Base-by-base conservation (phyloP, 2,329 filamentous ascomycete genomes). In the Macroventuria anomochaeta region DNA sequence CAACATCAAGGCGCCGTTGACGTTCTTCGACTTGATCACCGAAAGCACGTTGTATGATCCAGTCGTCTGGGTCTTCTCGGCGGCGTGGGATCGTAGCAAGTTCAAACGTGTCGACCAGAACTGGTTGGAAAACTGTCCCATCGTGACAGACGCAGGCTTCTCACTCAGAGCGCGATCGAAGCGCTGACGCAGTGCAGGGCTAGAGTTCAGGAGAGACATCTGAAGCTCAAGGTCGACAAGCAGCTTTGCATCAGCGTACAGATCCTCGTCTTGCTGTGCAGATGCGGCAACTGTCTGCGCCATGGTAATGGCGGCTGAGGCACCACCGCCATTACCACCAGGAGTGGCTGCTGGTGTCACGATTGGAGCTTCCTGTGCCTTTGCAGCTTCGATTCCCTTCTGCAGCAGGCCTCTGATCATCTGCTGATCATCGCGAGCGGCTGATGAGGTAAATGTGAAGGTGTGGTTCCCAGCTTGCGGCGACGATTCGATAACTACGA, bases 31-130 rank as follows among this genome's bases (percentile, higher is more conserved):
- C 71, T 96, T 96, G 64, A 97, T 87, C 15, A 90, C 89, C 0
- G 95, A 93, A 15, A 99, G 81, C 6, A 97, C 93, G 65, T 99
- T 97, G 77, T 97, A 97, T 3, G 91, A 87, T 5, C 93, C 95
- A 61, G 90, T 88, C 64, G 87, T 89, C 77, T 99, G 96, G 54
- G 85, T 87, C 49, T 85, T 87, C 75, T 97, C 92, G 38, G 96
- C 95, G 1, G 92, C 93, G 76, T 97, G 90, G 0, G 93, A 89
- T 11, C 95, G 89, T 25, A 99, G 82, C 26, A 97, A 80, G 71
- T 91, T 91, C 39, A 93, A 84, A 38, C 96, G 84, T 2, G 91
- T 91, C 1, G 91, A 91, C 95, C 95, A 99, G 77, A 99, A 99
- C 72, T 97, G 93, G 1, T 86, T 81, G 63, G 93, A 92, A 74